Evolutionary conservation across 768 basidiomycete genomes (phyloP), one percentile per base, ranked within the genome.

Genomic region (Rhizopogon vinicolor): DNA sequence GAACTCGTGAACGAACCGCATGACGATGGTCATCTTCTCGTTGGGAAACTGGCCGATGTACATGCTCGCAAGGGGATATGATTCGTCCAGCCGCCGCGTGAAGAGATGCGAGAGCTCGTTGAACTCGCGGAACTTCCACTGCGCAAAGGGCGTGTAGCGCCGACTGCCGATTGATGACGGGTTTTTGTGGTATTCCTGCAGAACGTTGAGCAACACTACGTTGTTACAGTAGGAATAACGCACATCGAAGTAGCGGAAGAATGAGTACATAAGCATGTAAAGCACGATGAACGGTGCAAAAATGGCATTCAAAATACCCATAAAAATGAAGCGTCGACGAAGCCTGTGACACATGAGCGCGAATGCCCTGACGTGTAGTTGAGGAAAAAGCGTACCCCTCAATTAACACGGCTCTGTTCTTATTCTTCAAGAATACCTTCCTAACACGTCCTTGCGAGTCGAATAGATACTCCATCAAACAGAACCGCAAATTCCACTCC

Each of bases 231-330:
- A 52, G 19, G 18, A 9, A 5, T 18, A 12, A 69, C 84, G 51
- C 46, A 93, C 97, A 79, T 99, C 97, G 58, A 99, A 99, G 69
- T 99, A 99, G 3, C 96, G 90, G 79, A 99, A 99, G 80, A 99
- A 99, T 1, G 94, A 98, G 68, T 97, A 99, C 86, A 98, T 91
- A 41, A 98, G 72, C 42, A 98, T 83, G 70, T 99, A 99, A 16
- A 95, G 75, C 33, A 98, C 91, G 64, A 99, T 98, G 74, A 98
- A 96, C 0, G 97, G 97, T 1, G 91, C 92, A 61, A 98, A 96
- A 9, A 94, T 83, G 2, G 92, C 94, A 62, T 99, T 99, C 53
- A 99, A 68, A 52, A 97, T 84, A 12, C 93, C 97, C 91, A 98
- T 96, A 69, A 99, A 96, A 57, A 98, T 86, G 67, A 99, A 91